A percentile compares a stretch with the other conserved stretches of the same genome.
phyloP scores from a whole-genome alignment of 768 basidiomycete genomes.

The Sporobolomyces roseus region DNA sequence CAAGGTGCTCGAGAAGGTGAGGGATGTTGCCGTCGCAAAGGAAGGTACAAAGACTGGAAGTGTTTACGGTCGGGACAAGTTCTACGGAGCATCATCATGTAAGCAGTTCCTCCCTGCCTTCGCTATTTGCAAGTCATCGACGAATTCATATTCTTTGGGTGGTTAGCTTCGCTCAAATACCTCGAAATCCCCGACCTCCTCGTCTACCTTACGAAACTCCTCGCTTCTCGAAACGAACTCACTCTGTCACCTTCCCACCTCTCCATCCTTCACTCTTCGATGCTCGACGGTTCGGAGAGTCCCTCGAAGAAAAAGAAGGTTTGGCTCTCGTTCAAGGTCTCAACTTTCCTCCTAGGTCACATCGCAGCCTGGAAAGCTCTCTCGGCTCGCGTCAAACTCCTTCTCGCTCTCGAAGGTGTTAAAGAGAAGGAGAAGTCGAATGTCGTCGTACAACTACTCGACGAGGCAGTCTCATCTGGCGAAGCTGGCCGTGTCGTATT shows the following conservation, averaged over 20 bases:
- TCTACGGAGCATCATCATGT: constrained; percentile 48
- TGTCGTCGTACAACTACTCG: constrained; percentile 17
- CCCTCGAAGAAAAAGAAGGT: constrained; percentile 22
- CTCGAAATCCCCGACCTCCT: constrained; percentile 31
- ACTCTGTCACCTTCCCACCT: constrained; percentile 27
- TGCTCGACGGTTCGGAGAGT: constrained; percentile 24
- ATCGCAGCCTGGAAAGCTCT: constrained; percentile 46
- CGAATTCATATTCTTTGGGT: background rate
- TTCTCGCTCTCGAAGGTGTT: constrained; percentile 43
- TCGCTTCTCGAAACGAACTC: constrained; percentile 33
- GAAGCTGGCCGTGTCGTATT: constrained; percentile 2
- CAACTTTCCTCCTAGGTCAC: constrained; percentile 48
- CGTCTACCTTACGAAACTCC: constrained; percentile 33
- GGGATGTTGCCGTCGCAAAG: constrained; percentile 9
- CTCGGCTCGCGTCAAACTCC: constrained; percentile 42
- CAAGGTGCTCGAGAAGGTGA: constrained; percentile 42
- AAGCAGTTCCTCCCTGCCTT: constrained; percentile 9
- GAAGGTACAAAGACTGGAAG: constrained; percentile 27
- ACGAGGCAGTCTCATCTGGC: constrained; percentile 8
- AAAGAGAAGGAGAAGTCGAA: constrained; percentile 45
- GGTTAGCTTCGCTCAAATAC: constrained; percentile 33
- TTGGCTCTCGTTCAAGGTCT: constrained; percentile 23
- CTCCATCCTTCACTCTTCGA: constrained; percentile 18
- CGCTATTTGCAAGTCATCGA: too few relatives aligned
- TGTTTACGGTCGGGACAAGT: constrained; percentile 48